Conservation (phyloP, 2,329 filamentous ascomycete species). For the Aspergillus sp. region DNA sequence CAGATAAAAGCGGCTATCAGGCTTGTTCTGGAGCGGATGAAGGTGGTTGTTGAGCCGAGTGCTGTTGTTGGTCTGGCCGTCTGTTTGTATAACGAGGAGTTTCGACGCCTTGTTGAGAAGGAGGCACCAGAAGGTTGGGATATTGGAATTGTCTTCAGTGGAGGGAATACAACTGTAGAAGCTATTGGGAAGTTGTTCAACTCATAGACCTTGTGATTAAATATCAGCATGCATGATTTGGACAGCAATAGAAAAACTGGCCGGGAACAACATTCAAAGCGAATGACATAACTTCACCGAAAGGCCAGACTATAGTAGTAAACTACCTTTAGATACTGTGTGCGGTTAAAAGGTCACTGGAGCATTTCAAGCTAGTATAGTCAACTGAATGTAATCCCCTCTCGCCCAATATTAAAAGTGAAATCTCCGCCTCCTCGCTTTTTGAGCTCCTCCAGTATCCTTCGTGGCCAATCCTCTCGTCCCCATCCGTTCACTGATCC, state of each 20-base stretch:
- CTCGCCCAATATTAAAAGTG: constrained; percentile 26
- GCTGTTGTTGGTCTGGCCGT: constrained; percentile 81
- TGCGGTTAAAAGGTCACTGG: background rate
- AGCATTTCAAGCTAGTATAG: too few relatives aligned
- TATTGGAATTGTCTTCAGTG: constrained; percentile 60
- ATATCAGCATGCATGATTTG: background rate
- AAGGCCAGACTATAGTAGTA: background rate
- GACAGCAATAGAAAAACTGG: background rate
- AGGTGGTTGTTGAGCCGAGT: constrained; percentile 87
- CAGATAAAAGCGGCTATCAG: constrained; percentile 76
- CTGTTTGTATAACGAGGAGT: constrained; percentile 81
- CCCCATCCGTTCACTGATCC: constrained; percentile 40
- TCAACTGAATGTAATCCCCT: constrained; percentile 23
- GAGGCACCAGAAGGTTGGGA: constrained; percentile 75
- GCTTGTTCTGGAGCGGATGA: constrained; percentile 81
- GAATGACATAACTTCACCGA: background rate
- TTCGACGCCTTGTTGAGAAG: constrained; percentile 61
- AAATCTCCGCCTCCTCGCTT: constrained; percentile 30
- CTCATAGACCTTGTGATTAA: background rate
- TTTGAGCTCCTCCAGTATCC: constrained; percentile 29
- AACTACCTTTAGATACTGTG: background rate
- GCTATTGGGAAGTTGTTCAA: constrained; percentile 57
- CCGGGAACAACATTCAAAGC: background rate
- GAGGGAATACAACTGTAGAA: constrained; percentile 66
- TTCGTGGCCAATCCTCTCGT: constrained; percentile 35